A percentile compares a stretch with the other conserved stretches of the same genome.
Evolutionary conservation across 2,329 filamentous ascomycete genomes (phyloP).

Genomic region (Colletotrichum tropicicola): DNA sequence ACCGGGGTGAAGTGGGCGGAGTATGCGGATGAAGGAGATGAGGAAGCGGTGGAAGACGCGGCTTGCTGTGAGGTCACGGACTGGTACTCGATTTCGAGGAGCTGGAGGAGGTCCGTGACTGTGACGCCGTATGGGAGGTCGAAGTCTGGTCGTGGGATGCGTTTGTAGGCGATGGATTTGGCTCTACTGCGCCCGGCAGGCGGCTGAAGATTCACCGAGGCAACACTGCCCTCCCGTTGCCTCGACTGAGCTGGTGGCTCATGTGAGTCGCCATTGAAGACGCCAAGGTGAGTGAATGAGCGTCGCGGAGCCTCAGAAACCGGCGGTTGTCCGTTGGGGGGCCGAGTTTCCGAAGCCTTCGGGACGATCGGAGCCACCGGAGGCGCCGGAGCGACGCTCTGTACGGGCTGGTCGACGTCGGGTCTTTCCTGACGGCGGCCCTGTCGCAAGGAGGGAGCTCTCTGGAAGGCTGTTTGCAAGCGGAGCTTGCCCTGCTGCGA

Average conservation of each 20-base stretch:
- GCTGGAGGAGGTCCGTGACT: slow-evolving; percentile 20
- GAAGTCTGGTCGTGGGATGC: slow-evolving; percentile 22
- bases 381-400: not conserved
- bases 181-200: not conserved
- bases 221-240: not conserved
- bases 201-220: not conserved
- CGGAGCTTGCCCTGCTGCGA: slow-evolving; percentile 21
- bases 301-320: not conserved
- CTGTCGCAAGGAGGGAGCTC: slow-evolving; percentile 5
- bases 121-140: slow-evolving; percentile 16
- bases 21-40: not conserved
- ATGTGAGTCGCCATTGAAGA: not conserved
- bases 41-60: not conserved
- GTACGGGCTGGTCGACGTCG: not conserved
- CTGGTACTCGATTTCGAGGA: slow-evolving; percentile 20
- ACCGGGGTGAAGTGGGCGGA: not conserved
- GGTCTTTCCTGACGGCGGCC: not conserved
- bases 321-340: not conserved
- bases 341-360: not conserved
- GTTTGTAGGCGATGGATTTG: slow-evolving; percentile 13
- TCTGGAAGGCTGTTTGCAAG: slow-evolving; percentile 18
- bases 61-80: not conserved
- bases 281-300: not conserved
- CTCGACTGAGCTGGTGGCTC: not conserved
- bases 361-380: not conserved